phyloP scores from a whole-genome alignment of 306 rosid genomes.

The Ammopiptanthus mongolicus region DNA sequence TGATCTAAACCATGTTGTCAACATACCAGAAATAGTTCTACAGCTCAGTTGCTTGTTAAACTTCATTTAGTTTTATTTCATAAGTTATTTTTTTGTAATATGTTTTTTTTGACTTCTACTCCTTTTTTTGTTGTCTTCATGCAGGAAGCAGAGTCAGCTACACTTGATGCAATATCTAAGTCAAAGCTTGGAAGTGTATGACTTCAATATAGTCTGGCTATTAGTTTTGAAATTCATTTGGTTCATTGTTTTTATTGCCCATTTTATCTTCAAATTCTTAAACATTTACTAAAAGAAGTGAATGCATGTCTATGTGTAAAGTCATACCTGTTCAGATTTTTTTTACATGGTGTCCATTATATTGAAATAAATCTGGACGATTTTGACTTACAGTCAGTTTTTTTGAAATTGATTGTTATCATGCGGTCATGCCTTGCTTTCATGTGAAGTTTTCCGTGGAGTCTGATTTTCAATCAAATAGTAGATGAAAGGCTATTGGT shows the following conservation, averaged over 20 bases:
- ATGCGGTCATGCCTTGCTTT: not conserved
- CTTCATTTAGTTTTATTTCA: not conserved
- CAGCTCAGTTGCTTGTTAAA: not conserved
- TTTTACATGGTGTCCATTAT: not conserved
- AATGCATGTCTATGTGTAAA: not conserved
- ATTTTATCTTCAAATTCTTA: not conserved
- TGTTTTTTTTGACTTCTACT: slow-evolving; percentile 18
- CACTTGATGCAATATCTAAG: slow-evolving; percentile 92
- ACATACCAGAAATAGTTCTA: not conserved
- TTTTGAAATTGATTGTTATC: not conserved
- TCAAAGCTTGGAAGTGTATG: slow-evolving; percentile 86
- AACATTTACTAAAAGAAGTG: not conserved
- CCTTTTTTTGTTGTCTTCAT: not conserved
- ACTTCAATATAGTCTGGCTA: slow-evolving; percentile 18
- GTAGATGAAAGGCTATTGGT: not conserved
- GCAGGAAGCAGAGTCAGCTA: slow-evolving; percentile 94
- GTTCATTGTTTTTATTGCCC: not conserved
- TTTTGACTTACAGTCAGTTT: not conserved
- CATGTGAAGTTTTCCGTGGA: not conserved
- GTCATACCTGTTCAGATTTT: not conserved
- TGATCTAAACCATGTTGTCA: not conserved
- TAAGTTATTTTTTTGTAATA: not conserved
- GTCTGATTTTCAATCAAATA: slow-evolving; percentile 1
- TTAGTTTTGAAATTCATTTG: slow-evolving; percentile 5
- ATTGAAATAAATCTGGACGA: not conserved